phyloP scores from a whole-genome alignment of 2,329 filamentous ascomycete genomes.

The Cercospora zeina region DNA sequence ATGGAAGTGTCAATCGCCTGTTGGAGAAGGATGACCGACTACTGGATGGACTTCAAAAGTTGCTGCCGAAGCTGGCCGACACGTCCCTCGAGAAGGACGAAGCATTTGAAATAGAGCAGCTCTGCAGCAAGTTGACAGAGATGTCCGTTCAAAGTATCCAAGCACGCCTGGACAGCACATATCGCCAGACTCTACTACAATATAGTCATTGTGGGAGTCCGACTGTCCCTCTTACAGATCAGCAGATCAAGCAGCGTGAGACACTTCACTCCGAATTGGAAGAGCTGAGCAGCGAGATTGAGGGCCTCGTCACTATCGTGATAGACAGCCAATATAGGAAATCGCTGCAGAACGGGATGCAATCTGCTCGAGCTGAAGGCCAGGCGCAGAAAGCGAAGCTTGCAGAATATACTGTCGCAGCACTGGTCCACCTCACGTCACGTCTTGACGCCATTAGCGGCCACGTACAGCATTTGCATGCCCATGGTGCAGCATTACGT shows the following conservation, averaged over 20 bases:
- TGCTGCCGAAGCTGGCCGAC: slow-evolving; percentile 60
- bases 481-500: slow-evolving; percentile 32
- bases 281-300: slow-evolving; percentile 67
- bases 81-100: slow-evolving; percentile 48
- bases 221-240: slow-evolving; percentile 31
- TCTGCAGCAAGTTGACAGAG: slow-evolving; percentile 52
- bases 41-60: slow-evolving; percentile 64
- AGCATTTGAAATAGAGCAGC: slow-evolving; percentile 56
- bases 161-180: slow-evolving; percentile 53
- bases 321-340: slow-evolving; percentile 66
- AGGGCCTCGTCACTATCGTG: slow-evolving; percentile 70
- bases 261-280: slow-evolving; percentile 64
- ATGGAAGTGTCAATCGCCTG: slow-evolving; percentile 54
- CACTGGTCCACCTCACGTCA: slow-evolving; percentile 46
- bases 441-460: slow-evolving; percentile 36
- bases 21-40: slow-evolving; percentile 61
- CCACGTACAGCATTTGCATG: slow-evolving; percentile 35
- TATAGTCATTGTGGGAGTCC: slow-evolving; percentile 12
- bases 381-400: slow-evolving; percentile 43
- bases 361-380: slow-evolving; percentile 42
- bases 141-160: slow-evolving; percentile 47
- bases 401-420: slow-evolving; percentile 47
- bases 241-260: slow-evolving; percentile 41
- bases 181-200: slow-evolving; percentile 38
- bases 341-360: slow-evolving; percentile 54